Conservation (phyloP, 495 filamentous ascomycete genomes). For the Cercophora sp. region DNA sequence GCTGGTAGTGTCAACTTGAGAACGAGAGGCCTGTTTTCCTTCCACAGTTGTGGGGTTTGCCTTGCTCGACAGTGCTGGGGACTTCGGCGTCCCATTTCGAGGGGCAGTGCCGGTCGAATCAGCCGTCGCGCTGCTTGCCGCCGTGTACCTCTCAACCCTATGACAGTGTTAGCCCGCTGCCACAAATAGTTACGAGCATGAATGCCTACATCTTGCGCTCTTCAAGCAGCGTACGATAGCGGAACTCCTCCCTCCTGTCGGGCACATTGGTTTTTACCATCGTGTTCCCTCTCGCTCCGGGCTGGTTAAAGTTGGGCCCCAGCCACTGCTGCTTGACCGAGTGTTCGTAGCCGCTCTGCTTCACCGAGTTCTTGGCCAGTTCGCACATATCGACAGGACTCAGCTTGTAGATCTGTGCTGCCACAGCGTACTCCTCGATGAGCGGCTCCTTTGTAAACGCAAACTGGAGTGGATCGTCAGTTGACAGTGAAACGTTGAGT, state of each 20-base stretch:
- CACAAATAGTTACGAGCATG: too few relatives aligned
- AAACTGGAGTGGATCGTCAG: constrained; percentile 95
- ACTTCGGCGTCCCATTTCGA: constrained; percentile 11
- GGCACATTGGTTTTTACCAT: constrained; percentile 96
- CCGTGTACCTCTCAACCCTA: constrained; percentile 31
- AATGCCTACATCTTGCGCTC: constrained; percentile 83
- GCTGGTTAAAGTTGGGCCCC: constrained; percentile 65
- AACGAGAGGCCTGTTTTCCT: constrained; percentile 10
- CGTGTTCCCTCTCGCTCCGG: constrained; percentile 76
- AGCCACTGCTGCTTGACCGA: constrained; percentile 87
- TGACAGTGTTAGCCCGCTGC: too few relatives aligned
- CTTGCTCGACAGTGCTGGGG: constrained; percentile 28
- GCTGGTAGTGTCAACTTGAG: constrained; percentile 23
- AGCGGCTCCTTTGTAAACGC: constrained; percentile 97
- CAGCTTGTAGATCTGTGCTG: constrained; percentile 97
- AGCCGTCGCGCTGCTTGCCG: constrained; percentile 10
- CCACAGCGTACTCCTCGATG: constrained; percentile 97
- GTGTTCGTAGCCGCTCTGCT: constrained; percentile 90
- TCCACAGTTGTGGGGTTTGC: constrained; percentile 17
- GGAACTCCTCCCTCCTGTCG: constrained; percentile 82
- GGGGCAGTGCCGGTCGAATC: constrained; percentile 10
- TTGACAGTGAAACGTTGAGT: constrained; percentile 91
- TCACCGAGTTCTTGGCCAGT: constrained; percentile 89
- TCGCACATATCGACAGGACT: constrained; percentile 99
- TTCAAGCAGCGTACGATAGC: constrained; percentile 75